These are phyloP conservation scores for Trichophyton rubrum DNA, from an alignment of 2,329 filamentous ascomycete genomes.

Conservation along the genomic window DNA sequence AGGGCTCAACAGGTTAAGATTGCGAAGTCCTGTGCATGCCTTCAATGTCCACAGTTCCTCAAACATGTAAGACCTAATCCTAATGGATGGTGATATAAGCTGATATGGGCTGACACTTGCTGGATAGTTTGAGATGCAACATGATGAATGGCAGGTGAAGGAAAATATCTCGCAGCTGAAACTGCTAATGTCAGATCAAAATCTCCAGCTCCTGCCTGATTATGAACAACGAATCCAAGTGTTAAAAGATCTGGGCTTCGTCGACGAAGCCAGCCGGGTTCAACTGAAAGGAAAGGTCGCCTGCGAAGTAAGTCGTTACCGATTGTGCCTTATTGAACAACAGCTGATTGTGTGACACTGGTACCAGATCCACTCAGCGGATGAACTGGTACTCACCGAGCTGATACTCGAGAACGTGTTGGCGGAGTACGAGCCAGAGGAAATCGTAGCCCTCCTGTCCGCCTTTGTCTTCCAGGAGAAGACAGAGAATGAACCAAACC, in stretches of 20 bases:
- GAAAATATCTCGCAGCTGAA: conserved; percentile 83
- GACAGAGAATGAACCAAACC: conserved; percentile 64
- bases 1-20: conserved; percentile 50
- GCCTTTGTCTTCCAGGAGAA: conserved; percentile 98
- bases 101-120: not conserved
- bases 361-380: conserved; percentile 70
- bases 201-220: conserved; percentile 86
- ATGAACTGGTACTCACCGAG: conserved; percentile 91
- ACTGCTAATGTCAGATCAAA: conserved; percentile 86
- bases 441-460: conserved; percentile 87
- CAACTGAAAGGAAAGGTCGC: conserved; percentile 97
- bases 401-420: conserved; percentile 93
- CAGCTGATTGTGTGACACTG: not conserved
- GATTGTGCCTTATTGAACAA: not conserved
- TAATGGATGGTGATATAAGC: not conserved
- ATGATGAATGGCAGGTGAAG: conserved; percentile 92
- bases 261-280: conserved; percentile 75
- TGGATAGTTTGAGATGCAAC: conserved; percentile 75
- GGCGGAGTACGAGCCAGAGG: conserved; percentile 86
- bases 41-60: conserved; percentile 63
- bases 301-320: conserved; percentile 52
- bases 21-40: conserved; percentile 53
- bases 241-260: conserved; percentile 79
- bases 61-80: conserved; percentile 62
- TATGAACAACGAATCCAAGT: conserved; percentile 93